phyloP scores from a whole-genome alignment of 257 asterid species.

The Solanum piurae region DNA sequence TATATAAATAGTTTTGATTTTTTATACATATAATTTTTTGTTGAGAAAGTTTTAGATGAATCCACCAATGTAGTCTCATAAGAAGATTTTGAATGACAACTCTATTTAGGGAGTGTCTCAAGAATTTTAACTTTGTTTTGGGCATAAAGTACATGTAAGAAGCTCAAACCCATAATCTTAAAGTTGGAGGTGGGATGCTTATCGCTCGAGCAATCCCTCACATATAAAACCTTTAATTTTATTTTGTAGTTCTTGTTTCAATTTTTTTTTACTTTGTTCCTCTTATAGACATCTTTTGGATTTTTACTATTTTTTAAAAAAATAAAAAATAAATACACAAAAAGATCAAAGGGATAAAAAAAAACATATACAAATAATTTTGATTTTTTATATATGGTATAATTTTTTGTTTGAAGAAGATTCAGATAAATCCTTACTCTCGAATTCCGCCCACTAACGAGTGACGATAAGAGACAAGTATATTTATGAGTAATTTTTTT shows the following conservation, averaged over 20 bases:
- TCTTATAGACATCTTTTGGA: neutral
- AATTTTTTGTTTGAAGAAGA: no score
- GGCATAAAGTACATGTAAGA: neutral
- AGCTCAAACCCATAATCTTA: neutral
- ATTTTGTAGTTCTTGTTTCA: neutral
- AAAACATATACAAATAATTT: no score
- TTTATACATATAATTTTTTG: neutral
- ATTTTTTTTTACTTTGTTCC: neutral
- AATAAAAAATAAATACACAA: neutral
- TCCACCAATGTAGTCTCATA: neutral
- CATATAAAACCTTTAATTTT: neutral
- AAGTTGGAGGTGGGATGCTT: neutral
- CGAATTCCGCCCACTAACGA: no score
- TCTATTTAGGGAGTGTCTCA: neutral
- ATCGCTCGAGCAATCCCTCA: rapidly evolving
- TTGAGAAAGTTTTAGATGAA: neutral
- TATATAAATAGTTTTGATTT: no score
- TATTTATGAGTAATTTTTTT: no score
- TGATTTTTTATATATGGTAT: no score
- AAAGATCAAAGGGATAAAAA: neutral
- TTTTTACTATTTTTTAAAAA: neutral
- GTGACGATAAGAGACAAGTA: no score
- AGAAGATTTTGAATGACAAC: neutral
- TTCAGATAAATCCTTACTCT: neutral
- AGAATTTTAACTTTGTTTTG: no score